Percentiles rank a stretch among this genome's conserved stretches.
Conservation (phyloP, 352 stramenopile species). For the Thraustochytrium striatum region DNA sequence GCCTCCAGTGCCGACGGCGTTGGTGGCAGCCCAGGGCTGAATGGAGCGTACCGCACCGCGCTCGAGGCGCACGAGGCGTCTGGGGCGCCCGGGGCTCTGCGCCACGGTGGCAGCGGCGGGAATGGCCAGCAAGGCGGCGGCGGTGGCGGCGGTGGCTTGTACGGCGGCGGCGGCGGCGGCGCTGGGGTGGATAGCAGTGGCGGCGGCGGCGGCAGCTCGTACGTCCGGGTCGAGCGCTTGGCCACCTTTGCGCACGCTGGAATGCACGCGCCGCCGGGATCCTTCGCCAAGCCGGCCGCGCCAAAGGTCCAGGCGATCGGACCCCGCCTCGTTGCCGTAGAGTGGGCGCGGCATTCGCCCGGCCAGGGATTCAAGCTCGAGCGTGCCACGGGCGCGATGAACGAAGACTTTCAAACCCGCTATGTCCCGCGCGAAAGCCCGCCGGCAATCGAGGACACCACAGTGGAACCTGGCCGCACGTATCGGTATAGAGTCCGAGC, state of each 20-base stretch:
- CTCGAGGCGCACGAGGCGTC: not conserved
- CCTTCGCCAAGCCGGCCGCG: not conserved
- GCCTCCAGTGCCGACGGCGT: not conserved
- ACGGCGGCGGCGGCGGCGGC: not conserved
- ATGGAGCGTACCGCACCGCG: not conserved
- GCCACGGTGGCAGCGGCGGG: not conserved
- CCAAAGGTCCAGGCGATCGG: not conserved
- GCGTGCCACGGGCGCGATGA: not conserved
- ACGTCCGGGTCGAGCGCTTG: not conserved
- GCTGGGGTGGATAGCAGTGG: conserved; percentile 19
- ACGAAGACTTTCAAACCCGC: conserved; percentile 6
- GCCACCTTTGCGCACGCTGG: too few relatives aligned
- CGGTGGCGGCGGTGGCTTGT: not conserved
- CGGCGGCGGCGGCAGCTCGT: conserved; percentile 22
- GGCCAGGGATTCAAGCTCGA: conserved; percentile 2
- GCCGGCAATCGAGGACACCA: not conserved
- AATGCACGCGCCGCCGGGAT: not conserved
- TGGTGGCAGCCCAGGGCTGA: not conserved
- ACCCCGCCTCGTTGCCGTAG: not conserved
- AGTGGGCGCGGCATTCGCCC: not conserved
- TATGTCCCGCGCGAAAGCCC: not conserved
- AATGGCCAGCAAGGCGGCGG: conserved; percentile 23
- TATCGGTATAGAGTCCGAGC: not conserved
- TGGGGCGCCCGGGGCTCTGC: not conserved
- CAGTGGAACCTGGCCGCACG: not conserved